Percentiles rank a stretch among this genome's conserved stretches.
Conservation (phyloP, 1,139 yeast species). For the Debaryomycetaceae sp. region DNA sequence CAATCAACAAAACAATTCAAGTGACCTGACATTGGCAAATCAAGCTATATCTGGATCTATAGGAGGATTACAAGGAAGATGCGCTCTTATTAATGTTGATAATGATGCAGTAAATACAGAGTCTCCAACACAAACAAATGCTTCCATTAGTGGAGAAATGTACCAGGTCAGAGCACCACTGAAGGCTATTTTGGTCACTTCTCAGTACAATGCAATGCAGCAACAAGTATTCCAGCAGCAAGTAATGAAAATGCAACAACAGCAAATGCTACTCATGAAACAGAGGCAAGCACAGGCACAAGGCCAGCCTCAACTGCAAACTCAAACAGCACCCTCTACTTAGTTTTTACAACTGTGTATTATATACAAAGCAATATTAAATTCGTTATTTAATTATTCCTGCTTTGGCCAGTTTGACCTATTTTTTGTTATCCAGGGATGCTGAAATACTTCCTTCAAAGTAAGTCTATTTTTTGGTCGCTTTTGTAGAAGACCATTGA, state of each 20-base stretch:
- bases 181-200: conserved; percentile 42
- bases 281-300: conserved; percentile 29
- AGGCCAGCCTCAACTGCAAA: conserved; percentile 31
- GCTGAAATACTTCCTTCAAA: conserved; percentile 59
- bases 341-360: not conserved
- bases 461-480: conserved; percentile 66
- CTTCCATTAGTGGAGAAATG: conserved; percentile 49
- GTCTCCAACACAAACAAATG: conserved; percentile 47
- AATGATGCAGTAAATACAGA: conserved; percentile 21
- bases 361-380: not conserved
- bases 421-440: conserved; percentile 81
- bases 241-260: conserved; percentile 42
- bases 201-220: conserved; percentile 43
- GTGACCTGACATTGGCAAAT: conserved; percentile 44
- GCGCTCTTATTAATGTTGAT: conserved; percentile 71
- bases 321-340: conserved; percentile 21
- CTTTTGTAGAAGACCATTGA: conserved; percentile 55
- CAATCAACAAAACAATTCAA: conserved; percentile 16
- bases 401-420: conserved; percentile 41
- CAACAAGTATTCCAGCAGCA: conserved; percentile 53
- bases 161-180: conserved; percentile 66
- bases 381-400: not conserved
- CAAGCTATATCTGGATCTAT: conserved; percentile 54
- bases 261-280: conserved; percentile 26
- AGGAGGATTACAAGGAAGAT: conserved; percentile 74